phyloP scores from a whole-genome alignment of 495 filamentous ascomycete species.

The Penicillium crystallinum region DNA sequence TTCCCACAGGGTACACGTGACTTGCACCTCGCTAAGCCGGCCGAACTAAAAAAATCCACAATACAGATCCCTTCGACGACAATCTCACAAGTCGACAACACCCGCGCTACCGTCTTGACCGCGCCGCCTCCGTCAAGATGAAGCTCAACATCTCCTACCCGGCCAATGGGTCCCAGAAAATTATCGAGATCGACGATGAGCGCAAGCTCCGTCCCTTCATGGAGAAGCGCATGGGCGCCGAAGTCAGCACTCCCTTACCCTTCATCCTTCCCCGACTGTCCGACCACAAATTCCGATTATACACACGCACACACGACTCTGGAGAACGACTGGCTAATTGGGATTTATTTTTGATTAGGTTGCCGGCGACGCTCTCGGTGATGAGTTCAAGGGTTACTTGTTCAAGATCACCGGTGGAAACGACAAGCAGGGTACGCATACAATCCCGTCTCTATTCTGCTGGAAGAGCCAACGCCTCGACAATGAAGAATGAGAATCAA shows the following conservation, averaged over 20 bases:
- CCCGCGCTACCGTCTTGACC: constrained; percentile 50
- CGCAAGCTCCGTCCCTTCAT: constrained; percentile 82
- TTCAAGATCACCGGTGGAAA: constrained; percentile 95
- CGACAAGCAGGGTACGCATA: constrained; percentile 85
- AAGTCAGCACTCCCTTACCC: constrained; percentile 57
- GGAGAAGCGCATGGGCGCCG: constrained; percentile 93
- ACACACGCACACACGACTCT: constrained; percentile 9
- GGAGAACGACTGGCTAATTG: constrained; percentile 36
- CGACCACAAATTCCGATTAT: constrained; percentile 6
- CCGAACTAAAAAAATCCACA: constrained; percentile 32
- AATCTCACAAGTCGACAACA: constrained; percentile 46
- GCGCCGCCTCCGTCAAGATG: constrained; percentile 57
- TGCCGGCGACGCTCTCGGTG: constrained; percentile 83
- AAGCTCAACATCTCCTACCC: constrained; percentile 98
- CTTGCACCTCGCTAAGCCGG: constrained; percentile 28
- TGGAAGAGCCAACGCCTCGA: neutral
- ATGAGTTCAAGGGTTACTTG: constrained; percentile 96
- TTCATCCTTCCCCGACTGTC: constrained; percentile 6
- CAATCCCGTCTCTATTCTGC: neutral
- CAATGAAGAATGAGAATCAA: neutral
- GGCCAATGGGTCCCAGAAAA: constrained; percentile 97
- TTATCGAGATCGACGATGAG: constrained; percentile 98
- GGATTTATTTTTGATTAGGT: constrained; percentile 35
- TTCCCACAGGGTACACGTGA: constrained; percentile 16
- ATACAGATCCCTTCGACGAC: constrained; percentile 30